Evolutionary conservation across 495 filamentous ascomycete species (phyloP).

Genomic region (Glarea lozoyensis): DNA sequence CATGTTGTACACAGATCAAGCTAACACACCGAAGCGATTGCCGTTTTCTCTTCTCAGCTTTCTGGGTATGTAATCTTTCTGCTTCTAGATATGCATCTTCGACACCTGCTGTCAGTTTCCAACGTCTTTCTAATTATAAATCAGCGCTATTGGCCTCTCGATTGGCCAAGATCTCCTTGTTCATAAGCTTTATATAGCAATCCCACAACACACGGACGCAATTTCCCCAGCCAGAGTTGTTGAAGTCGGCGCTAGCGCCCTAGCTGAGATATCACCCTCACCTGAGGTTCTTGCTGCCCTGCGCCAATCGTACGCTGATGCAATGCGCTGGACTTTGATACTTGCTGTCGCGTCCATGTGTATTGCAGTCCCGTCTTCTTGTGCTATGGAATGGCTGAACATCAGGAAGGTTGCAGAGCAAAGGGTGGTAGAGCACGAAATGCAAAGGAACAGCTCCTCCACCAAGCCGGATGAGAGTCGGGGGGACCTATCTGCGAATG

Average conservation of each 20-base stretch:
- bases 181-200: background rate
- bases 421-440: background rate
- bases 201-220: background rate
- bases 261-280: background rate
- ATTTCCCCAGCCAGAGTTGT: background rate
- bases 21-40: background rate
- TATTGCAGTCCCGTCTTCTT: background rate
- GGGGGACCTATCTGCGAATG: too few relatives aligned
- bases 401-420: background rate
- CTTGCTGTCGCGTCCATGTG: background rate
- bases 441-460: background rate
- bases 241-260: background rate
- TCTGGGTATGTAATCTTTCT: background rate
- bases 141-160: background rate
- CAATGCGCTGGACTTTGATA: background rate
- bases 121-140: background rate
- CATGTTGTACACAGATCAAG: too few relatives aligned
- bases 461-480: background rate
- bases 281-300: background rate
- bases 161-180: background rate
- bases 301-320: background rate
- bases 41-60: background rate
- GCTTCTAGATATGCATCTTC: background rate
- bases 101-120: too few relatives aligned
- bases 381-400: background rate